phyloP scores from a whole-genome alignment of 2,329 filamentous ascomycete species.

The Diaporthe citriasiana region DNA sequence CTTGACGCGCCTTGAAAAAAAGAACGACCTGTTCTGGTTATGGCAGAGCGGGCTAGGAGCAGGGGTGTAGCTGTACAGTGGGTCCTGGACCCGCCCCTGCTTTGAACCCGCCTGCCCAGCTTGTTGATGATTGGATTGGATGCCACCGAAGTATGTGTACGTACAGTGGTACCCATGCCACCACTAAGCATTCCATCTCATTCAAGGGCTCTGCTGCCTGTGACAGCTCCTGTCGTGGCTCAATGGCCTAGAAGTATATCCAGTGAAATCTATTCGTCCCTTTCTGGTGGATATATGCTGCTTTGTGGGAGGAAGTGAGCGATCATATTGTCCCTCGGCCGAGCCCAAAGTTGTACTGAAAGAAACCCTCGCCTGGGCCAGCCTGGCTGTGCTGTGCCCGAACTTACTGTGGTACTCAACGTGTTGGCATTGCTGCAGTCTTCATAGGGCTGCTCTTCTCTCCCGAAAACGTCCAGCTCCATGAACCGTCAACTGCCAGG shows the following conservation, averaged over 20 bases:
- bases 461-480: not conserved
- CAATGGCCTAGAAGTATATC: not conserved
- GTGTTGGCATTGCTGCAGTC: not conserved
- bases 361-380: not conserved
- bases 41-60: slow-evolving; percentile 6
- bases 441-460: not conserved
- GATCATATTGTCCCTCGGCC: not conserved
- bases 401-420: not conserved
- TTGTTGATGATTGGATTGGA: slow-evolving; percentile 10
- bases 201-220: not conserved
- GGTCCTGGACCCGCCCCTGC: not conserved
- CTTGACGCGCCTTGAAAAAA: slow-evolving; percentile 37
- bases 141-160: not conserved
- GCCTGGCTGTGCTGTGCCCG: not conserved
- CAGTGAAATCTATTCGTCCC: not conserved
- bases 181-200: not conserved
- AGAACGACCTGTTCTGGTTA: slow-evolving; percentile 11
- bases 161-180: not conserved
- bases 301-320: not conserved
- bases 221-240: not conserved
- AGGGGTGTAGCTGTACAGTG: slow-evolving; percentile 16
- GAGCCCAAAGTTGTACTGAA: not conserved
- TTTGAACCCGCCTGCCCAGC: not conserved
- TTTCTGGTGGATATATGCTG: not conserved
- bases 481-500: not conserved